Base-by-base conservation (phyloP, 1,139 yeast genomes). In the Hansenula sp. region DNA sequence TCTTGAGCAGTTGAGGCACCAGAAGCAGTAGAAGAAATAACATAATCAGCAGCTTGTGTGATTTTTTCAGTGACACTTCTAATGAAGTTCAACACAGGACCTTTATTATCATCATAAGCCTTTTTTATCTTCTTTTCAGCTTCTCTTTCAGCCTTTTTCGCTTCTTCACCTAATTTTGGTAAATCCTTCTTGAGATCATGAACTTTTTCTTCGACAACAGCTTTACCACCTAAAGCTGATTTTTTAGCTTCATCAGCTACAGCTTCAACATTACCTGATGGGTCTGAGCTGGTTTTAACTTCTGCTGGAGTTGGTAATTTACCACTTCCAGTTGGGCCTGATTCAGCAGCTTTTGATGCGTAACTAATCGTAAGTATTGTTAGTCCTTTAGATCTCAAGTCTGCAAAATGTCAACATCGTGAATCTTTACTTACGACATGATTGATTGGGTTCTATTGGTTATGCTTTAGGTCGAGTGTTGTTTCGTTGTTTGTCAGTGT, bases 21-120 rank as follows among this genome's bases (percentile, higher is more conserved):
- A n/a, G 52, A 47, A 37, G 49, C 46, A 6, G 58, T 44, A 9
- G 55, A 38, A 12, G 49, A 48, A 19, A 50, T 44, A n/a, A 55
- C 47, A 34, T 48, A 51, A 17, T 41, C 38, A 3, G 57, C 38
- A 21, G 53, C 55, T 17, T 45, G 33, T 1, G 57, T 42, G 33
- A 60, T 33, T 24, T 43, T 46, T 11, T 42, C 49, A 37, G 48
- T 51, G 16, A 60, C 41, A 16, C 28, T 36, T 38, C 55, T 56
- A 45, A 56, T 47, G 35, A 55, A 53, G 32, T 52, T 53, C 32
- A 55, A 47, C 39, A 57, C 50, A 9, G 55, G 54, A 15, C 57
- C 59, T 50, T 57, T 58, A 42, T 53, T 48, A 27, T 50, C 51
- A 4, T 54, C 41, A 36, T 51, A 54, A 41, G 51, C 59, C 47